Percentiles rank a stretch among this genome's conserved stretches.
These are phyloP conservation scores for Diaporthe vaccinii DNA, from an alignment of 2,329 filamentous ascomycete species.

Conservation along the genomic window DNA sequence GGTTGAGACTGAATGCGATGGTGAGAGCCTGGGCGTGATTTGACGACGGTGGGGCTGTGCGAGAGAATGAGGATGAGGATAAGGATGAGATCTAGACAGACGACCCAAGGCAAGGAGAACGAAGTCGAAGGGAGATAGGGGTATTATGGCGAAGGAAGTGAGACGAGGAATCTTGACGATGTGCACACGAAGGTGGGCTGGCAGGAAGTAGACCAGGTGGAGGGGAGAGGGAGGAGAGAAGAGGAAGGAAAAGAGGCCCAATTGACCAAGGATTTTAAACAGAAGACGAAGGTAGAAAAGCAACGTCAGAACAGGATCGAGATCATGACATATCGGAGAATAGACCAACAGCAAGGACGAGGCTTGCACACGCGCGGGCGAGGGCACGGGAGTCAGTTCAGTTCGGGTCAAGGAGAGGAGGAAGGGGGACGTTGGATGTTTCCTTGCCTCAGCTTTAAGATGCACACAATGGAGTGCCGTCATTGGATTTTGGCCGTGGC, in stretches of 20 bases:
- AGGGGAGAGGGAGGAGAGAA: slow-evolving; percentile 4
- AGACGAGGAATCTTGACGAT: slow-evolving; percentile 38
- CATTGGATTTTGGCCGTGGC: slow-evolving; percentile 31
- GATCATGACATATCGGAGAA: slow-evolving; percentile 32
- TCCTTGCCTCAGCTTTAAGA: slow-evolving; percentile 29
- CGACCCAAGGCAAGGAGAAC: neutral
- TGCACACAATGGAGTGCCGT: slow-evolving; percentile 29
- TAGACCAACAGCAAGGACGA: slow-evolving; percentile 27
- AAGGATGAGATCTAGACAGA: neutral
- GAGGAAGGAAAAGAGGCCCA: slow-evolving; percentile 8
- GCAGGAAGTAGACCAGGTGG: slow-evolving; percentile 3
- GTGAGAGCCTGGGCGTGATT: neutral
- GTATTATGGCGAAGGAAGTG: slow-evolving; percentile 32
- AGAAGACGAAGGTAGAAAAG: slow-evolving; percentile 21
- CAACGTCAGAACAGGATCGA: slow-evolving; percentile 37
- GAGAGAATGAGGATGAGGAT: neutral
- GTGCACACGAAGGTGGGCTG: slow-evolving; percentile 14
- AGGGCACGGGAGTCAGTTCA: slow-evolving; percentile 17
- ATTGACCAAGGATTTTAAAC: slow-evolving; percentile 34
- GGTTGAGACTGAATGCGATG: slow-evolving; percentile 8
- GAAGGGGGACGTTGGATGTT: slow-evolving; percentile 22
- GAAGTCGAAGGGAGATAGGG: slow-evolving; percentile 3
- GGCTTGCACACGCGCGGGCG: slow-evolving; percentile 18
- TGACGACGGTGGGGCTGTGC: slow-evolving; percentile 6
- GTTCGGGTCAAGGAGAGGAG: slow-evolving; percentile 7